A percentile compares a stretch with the other conserved stretches of the same genome.
phyloP scores from a whole-genome alignment of 805 yeast species.

The Peterozyma xylosa region DNA sequence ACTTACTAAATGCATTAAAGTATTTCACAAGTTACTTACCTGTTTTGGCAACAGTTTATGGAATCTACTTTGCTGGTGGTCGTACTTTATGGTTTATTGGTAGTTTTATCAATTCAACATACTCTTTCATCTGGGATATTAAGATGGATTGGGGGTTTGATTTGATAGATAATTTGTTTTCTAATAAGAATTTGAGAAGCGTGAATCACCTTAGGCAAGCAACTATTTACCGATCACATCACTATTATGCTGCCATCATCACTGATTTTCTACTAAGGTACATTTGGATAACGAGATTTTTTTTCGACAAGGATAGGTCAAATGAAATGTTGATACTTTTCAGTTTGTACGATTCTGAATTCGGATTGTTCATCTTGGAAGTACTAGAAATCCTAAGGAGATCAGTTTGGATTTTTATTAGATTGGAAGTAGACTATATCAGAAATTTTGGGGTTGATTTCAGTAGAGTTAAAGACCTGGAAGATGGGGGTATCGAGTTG shows the following conservation, averaged over 20 bases:
- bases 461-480: constrained; percentile 3
- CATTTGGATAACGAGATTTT: constrained; percentile 62
- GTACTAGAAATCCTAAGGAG: constrained; percentile 73
- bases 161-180: constrained; percentile 17
- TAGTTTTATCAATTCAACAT: constrained; percentile 58
- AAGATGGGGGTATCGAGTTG: constrained; percentile 1
- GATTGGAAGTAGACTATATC: constrained; percentile 70
- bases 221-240: constrained; percentile 20
- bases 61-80: constrained; percentile 13
- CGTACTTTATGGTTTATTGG: constrained; percentile 34
- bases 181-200: constrained; percentile 24
- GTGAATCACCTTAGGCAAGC: constrained; percentile 19
- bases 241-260: constrained; percentile 47
- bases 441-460: constrained; percentile 14
- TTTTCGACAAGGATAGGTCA: constrained; percentile 12
- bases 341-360: constrained; percentile 32
- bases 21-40: constrained; percentile 60
- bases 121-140: constrained; percentile 85
- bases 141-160: constrained; percentile 81
- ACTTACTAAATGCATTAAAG: constrained; percentile 67
- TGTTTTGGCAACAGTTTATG: constrained; percentile 27
- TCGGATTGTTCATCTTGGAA: constrained; percentile 64
- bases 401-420: constrained; percentile 83
- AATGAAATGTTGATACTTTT: constrained; percentile 14
- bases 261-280: constrained; percentile 64